Conservation (phyloP, 2,329 filamentous ascomycete genomes). For the Xylaria multiplex region DNA sequence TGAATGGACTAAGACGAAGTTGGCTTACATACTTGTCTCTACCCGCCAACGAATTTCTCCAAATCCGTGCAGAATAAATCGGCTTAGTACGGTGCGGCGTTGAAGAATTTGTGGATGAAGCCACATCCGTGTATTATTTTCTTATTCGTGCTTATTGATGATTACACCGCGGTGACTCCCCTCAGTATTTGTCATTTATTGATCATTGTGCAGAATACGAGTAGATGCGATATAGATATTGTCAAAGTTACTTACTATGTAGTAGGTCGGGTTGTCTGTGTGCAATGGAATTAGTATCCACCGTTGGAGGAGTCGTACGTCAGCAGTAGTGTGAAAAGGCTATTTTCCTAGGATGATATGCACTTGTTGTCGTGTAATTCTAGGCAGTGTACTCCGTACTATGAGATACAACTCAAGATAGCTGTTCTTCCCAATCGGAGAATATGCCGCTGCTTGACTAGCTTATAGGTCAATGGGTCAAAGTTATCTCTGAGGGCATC, state of each 20-base stretch:
- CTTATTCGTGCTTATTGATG: background rate
- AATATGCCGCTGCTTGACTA: slow-evolving; percentile 2
- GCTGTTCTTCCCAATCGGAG: slow-evolving; percentile 1
- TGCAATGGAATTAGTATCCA: background rate
- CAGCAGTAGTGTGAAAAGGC: slow-evolving; percentile 2
- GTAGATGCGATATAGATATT: background rate
- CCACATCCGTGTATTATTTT: background rate
- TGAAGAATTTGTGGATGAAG: background rate
- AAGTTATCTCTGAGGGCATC: background rate
- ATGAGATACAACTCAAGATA: background rate
- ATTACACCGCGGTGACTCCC: background rate
- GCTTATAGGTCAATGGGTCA: slow-evolving; percentile 9
- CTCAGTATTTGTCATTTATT: slow-evolving; percentile 18
- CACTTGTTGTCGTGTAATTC: background rate
- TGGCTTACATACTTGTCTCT: too few relatives aligned
- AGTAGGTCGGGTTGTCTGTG: background rate
- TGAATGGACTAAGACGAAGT: too few relatives aligned
- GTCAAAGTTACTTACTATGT: background rate
- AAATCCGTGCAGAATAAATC: too few relatives aligned
- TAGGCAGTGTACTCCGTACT: background rate
- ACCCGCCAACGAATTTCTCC: too few relatives aligned
- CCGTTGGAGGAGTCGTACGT: background rate
- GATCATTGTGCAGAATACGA: background rate
- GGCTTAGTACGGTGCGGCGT: too few relatives aligned
- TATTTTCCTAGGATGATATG: background rate